phyloP scores from a whole-genome alignment of 371 early-diverging fungal species.

The Rhizopus arrhizus region DNA sequence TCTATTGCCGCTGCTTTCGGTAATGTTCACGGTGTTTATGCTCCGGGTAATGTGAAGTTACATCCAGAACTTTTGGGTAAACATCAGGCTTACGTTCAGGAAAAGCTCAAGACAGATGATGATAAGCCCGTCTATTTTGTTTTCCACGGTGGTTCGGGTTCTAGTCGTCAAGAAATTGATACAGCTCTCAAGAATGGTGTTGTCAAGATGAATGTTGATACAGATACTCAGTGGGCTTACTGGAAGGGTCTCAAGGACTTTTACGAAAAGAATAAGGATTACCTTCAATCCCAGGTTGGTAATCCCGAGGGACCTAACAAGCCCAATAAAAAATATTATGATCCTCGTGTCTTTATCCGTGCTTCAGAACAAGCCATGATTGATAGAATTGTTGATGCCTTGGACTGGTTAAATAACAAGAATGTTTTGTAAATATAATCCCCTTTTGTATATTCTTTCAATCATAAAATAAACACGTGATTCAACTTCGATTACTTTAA shows the following conservation, averaged over 20 bases:
- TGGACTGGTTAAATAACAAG: constrained; percentile 76
- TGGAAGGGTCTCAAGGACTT: constrained; percentile 74
- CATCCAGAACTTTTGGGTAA: constrained; percentile 85
- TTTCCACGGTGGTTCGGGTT: constrained; percentile 94
- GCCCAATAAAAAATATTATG: constrained; percentile 95
- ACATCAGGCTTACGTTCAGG: constrained; percentile 81
- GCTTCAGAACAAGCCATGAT: constrained; percentile 84
- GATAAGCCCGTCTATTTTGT: constrained; percentile 88
- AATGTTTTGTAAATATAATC: constrained; percentile 62
- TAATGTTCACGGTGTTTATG: constrained; percentile 93
- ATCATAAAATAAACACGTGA: constrained; percentile 7
- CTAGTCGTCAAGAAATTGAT: constrained; percentile 75
- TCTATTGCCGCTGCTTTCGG: constrained; percentile 90
- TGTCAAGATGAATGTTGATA: constrained; percentile 94
- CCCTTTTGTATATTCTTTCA: constrained; percentile 1
- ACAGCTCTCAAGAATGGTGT: constrained; percentile 82
- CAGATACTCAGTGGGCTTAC: constrained; percentile 81
- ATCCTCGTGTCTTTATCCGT: constrained; percentile 88
- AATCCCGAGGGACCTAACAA: constrained; percentile 89
- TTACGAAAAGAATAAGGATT: constrained; percentile 71
- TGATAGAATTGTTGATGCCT: constrained; percentile 77
- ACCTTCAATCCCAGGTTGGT: constrained; percentile 87
- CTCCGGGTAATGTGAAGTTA: constrained; percentile 89
- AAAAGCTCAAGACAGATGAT: constrained; percentile 57
- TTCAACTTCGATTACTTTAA: neutral